Base-by-base conservation (phyloP, 2,329 filamentous ascomycete genomes). In the Diaporthe sp. region DNA sequence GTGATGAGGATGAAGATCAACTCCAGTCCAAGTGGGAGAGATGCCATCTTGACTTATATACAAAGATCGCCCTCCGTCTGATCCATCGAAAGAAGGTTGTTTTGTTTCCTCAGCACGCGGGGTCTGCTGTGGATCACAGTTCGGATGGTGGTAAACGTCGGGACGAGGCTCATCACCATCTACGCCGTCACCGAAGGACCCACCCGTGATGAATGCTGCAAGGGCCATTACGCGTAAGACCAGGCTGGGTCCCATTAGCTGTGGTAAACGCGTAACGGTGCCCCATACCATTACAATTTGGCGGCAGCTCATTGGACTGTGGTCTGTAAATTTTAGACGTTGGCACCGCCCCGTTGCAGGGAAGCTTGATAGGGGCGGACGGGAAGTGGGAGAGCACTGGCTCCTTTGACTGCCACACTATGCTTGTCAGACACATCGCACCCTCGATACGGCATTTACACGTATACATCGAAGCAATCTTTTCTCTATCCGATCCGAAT, bases 151-250 rank as follows among this genome's bases (percentile, higher is more conserved):
- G 47, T 55, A 33, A 15, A 35, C 50, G 12, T 33, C 47, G 67
- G 28, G 35, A 57, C 40, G 52, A 70, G 67, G 38, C 35, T 57
- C 52, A 42, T 55, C 52, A 42, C 35, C 67, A 57, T 35, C 67
- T 13, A 28, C 52, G 45, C 67, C 25, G 66, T 40, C 52, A 70
- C 67, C 67, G 67, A 69, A 9, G 28, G 45, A 45, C 25, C 67
- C 67, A 70, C 67, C 47, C 17, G 38, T 40, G 50, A 33, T 58
- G 35, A 33, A 58, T 70, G 52, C 38, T 19, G 25, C 50, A 17
- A 57, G 67, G 25, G 25, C 9, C 19, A 54, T 70, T 57, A 70
- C 67, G 67, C 67, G 67, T 70, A 55, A 54, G 50, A 22, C 50
- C 54, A 55, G 66, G 47, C 66, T 68, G 66, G 50, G 17, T 33